Evolutionary conservation across 148 eudicot species (phyloP).

Genomic region (Pharnaceum exiguum): DNA sequence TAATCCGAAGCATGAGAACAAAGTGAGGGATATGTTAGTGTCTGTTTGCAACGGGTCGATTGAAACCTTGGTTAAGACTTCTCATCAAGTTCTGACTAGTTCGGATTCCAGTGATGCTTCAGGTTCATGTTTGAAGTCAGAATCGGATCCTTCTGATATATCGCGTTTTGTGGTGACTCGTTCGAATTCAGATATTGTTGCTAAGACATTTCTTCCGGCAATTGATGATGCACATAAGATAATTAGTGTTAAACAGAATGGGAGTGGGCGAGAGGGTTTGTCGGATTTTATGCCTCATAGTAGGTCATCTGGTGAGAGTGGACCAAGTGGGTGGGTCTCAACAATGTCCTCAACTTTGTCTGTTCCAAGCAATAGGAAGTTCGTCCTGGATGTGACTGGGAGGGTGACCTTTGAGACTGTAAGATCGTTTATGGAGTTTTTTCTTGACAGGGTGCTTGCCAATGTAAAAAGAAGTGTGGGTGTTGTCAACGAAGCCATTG

Average conservation of each 20-base stretch:
- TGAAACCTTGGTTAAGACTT: slow-evolving; percentile 67
- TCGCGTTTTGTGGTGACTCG: slow-evolving; percentile 39
- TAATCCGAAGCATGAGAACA: slow-evolving; percentile 72
- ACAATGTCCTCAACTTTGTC: slow-evolving; percentile 62
- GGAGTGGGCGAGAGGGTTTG: background rate
- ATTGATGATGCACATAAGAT: slow-evolving; percentile 18
- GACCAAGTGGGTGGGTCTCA: slow-evolving; percentile 38
- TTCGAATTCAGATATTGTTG: slow-evolving; percentile 20
- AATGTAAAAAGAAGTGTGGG: slow-evolving; percentile 34
- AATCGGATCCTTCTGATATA: slow-evolving; percentile 21
- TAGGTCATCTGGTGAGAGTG: slow-evolving; percentile 23
- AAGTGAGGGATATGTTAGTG: slow-evolving; percentile 55
- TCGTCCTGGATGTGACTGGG: slow-evolving; percentile 76
- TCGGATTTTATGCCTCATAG: background rate
- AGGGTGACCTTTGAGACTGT: slow-evolving; percentile 70
- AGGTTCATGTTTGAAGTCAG: too few species aligned
- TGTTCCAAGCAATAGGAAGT: slow-evolving; percentile 62
- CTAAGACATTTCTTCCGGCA: slow-evolving; percentile 17
- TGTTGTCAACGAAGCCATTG: slow-evolving; percentile 39
- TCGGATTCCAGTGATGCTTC: slow-evolving; percentile 14
- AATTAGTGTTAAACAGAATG: slow-evolving; percentile 10
- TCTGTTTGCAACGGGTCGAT: slow-evolving; percentile 66
- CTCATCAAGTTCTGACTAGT: slow-evolving; percentile 51
- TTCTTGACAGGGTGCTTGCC: slow-evolving; percentile 42
- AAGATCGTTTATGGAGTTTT: slow-evolving; percentile 54